These are phyloP conservation scores for Marvania coccoides DNA, from an alignment of 139 green algal species.

Conservation along the genomic window DNA sequence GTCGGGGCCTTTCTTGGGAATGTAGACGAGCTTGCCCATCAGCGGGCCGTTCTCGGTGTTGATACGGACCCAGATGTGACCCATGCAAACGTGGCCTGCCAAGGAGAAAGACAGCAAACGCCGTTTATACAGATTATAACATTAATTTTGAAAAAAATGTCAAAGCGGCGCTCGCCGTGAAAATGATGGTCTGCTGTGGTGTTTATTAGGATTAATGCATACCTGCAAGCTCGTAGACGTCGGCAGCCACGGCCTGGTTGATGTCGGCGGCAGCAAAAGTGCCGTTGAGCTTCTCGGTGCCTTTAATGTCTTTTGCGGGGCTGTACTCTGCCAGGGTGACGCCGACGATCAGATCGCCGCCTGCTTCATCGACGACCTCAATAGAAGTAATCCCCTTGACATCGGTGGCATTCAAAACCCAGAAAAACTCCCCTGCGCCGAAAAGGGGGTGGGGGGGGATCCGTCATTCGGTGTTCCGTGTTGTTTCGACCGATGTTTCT, in stretches of 20 bases:
- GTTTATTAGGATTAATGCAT: too few relatives aligned
- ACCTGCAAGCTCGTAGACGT: not conserved
- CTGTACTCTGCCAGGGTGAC: not conserved
- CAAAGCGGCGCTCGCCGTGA: too few relatives aligned
- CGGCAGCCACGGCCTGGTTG: not conserved
- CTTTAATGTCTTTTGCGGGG: too few relatives aligned
- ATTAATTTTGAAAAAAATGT: too few relatives aligned
- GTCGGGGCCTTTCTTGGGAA: not conserved
- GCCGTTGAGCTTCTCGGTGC: not conserved
- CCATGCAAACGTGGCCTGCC: not conserved
- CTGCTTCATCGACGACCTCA: not conserved
- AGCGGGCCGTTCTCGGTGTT: not conserved
- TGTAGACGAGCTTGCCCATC: not conserved
- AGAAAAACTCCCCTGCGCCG: too few relatives aligned
- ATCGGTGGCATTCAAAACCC: not conserved
- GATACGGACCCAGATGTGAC: not conserved
- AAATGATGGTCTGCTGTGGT: too few relatives aligned
- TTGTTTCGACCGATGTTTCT: too few relatives aligned
- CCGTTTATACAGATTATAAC: too few relatives aligned
- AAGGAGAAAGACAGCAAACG: too few relatives aligned
- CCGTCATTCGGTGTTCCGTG: too few relatives aligned
- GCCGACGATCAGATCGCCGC: not conserved
- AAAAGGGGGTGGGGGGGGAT: too few relatives aligned
- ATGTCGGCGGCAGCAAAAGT: not conserved
- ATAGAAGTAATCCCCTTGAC: not conserved